Percentiles rank a stretch among this genome's conserved stretches.
Evolutionary conservation across 176 grass and related monocot genomes (phyloP).

Genomic region (Ensete ventricosum): DNA sequence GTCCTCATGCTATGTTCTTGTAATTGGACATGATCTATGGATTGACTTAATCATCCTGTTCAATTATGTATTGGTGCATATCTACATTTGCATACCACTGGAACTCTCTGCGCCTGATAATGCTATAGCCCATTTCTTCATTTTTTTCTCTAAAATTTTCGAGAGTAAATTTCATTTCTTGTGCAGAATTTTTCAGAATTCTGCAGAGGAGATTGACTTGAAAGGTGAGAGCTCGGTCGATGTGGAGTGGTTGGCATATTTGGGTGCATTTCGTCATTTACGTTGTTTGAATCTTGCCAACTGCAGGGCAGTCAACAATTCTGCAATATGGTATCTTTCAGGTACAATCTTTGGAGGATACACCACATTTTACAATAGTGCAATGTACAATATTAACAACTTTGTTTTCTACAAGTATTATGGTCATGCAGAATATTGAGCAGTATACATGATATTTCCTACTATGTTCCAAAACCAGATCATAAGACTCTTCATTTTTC

Average conservation of each 20-base stretch:
- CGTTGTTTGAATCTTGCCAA: conserved; percentile 46
- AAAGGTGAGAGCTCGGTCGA: conserved; percentile 37
- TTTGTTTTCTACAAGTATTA: not conserved
- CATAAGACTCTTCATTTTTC: too few species aligned
- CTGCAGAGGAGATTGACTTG: conserved; percentile 56
- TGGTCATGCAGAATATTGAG: not conserved
- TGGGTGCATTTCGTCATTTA: conserved; percentile 57
- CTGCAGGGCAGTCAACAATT: conserved; percentile 54
- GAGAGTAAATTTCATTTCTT: not conserved
- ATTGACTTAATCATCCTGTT: not conserved
- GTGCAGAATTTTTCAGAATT: conserved; percentile 57
- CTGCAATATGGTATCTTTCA: conserved; percentile 54
- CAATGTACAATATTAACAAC: not conserved
- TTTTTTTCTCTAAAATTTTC: not conserved
- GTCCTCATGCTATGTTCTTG: not conserved
- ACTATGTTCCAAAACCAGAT: too few species aligned
- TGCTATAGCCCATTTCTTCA: not conserved
- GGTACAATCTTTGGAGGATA: conserved; percentile 28
- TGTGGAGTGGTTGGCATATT: conserved; percentile 76
- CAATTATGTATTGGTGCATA: not conserved
- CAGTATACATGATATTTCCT: too few species aligned
- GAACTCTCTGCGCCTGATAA: not conserved
- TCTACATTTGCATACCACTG: not conserved
- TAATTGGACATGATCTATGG: not conserved
- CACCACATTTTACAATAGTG: not conserved